Evolutionary conservation across 129 eudicot species (phyloP).

Genomic region (Escallonia herrerae): DNA sequence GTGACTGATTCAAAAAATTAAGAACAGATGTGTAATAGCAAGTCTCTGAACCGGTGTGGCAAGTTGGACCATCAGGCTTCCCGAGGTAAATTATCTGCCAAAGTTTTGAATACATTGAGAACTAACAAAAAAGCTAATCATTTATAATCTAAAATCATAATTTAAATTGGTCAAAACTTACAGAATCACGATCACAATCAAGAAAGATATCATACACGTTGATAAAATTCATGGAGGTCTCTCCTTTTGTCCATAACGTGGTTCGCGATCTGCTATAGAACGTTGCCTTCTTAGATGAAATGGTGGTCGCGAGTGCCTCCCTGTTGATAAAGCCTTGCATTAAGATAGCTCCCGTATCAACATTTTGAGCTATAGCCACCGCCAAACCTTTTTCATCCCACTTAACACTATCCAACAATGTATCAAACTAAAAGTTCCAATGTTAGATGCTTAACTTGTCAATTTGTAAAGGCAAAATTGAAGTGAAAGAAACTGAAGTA

Average conservation of each 20-base stretch:
- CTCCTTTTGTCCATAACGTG: conserved; percentile 88
- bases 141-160: background rate
- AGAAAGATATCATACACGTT: conserved; percentile 66
- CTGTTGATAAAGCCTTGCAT: conserved; percentile 84
- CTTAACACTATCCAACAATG: conserved; percentile 77
- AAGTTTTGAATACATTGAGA: background rate
- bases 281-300: conserved; percentile 86
- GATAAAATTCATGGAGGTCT: conserved; percentile 83
- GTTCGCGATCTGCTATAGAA: conserved; percentile 94
- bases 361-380: conserved; percentile 97
- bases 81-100: conserved; percentile 69
- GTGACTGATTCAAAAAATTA: conserved; percentile 29
- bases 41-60: conserved; percentile 86
- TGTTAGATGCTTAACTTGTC: conserved; percentile 12
- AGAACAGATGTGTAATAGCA: conserved; percentile 76
- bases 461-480: background rate
- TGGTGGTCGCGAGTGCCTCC: conserved; percentile 68
- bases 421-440: conserved; percentile 46
- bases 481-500: background rate
- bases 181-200: conserved; percentile 94
- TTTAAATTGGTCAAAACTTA: conserved; percentile 24
- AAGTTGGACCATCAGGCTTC: conserved; percentile 81
- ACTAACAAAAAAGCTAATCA: background rate
- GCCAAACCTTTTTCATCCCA: conserved; percentile 99
- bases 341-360: conserved; percentile 82